Conservation (phyloP, 1,139 yeast species). For the Yamadazyma atmosphaerica region DNA sequence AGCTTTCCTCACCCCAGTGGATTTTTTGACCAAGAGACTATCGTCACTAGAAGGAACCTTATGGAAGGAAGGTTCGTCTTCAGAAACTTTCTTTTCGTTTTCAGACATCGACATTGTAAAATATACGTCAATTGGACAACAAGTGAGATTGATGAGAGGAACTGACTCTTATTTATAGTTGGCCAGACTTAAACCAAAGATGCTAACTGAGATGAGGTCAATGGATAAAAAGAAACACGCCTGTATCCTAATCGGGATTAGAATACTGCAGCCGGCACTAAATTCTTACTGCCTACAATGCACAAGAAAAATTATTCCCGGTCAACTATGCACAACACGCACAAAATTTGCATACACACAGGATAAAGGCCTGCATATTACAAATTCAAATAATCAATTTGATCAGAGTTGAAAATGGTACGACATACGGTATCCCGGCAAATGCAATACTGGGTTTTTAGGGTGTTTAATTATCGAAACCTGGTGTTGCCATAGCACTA, state of each 20-base stretch:
- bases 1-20: constrained; percentile 34
- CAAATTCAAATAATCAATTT: not conserved
- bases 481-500: not conserved
- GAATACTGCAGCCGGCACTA: not conserved
- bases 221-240: not conserved
- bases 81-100: constrained; percentile 4
- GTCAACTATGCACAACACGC: not conserved
- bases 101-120: not conserved
- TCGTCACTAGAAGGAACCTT: constrained; percentile 1
- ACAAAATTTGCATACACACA: too few relatives aligned
- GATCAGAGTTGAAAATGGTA: not conserved
- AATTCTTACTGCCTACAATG: not conserved
- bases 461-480: not conserved
- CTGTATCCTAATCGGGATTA: not conserved
- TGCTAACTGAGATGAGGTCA: not conserved
- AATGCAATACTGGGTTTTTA: not conserved
- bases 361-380: too few relatives aligned
- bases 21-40: constrained; percentile 14
- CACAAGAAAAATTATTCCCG: not conserved
- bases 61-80: constrained; percentile 5
- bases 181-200: not conserved
- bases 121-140: too few relatives aligned
- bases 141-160: not conserved
- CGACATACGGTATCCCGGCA: too few relatives aligned
- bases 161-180: not conserved